phyloP scores from a whole-genome alignment of 192 early-diverging fungal genomes.

The Coemansia sp. region DNA sequence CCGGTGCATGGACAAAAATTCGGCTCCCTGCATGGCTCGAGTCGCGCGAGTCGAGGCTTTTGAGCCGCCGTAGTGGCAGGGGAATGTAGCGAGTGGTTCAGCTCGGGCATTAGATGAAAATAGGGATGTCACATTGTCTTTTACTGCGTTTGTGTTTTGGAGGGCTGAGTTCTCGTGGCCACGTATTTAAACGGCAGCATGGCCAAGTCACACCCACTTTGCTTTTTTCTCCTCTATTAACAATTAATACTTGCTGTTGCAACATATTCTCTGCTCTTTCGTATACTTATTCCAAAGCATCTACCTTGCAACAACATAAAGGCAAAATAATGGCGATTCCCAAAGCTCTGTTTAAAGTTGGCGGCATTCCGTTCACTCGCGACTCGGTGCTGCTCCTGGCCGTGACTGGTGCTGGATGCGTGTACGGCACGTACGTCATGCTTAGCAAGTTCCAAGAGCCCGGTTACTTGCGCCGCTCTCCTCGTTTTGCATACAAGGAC shows the following conservation, averaged over 20 bases:
- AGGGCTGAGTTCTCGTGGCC: background rate
- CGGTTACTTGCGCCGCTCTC: slow-evolving; percentile 41
- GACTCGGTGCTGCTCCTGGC: slow-evolving; percentile 42
- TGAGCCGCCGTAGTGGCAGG: too few species aligned
- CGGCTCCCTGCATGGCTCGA: too few species aligned
- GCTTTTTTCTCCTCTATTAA: background rate
- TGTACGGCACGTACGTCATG: slow-evolving; percentile 48
- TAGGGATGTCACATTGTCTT: background rate
- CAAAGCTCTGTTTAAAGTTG: slow-evolving; percentile 44
- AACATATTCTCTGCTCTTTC: background rate
- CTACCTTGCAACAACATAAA: background rate
- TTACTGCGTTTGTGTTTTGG: background rate
- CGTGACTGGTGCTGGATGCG: slow-evolving; percentile 44
- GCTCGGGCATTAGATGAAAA: background rate
- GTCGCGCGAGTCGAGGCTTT: too few species aligned
- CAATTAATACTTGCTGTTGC: background rate
- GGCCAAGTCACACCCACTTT: background rate
- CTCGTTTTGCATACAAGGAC: slow-evolving; percentile 42
- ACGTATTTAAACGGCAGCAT: background rate
- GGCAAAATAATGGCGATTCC: slow-evolving; percentile 9
- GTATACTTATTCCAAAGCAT: slow-evolving; percentile 1
- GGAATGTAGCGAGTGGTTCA: background rate
- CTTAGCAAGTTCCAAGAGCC: slow-evolving; percentile 54
- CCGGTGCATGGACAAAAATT: too few species aligned
- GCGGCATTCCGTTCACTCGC: slow-evolving; percentile 38